These are phyloP conservation scores for Cercospora berteroae DNA, from an alignment of 2,329 filamentous ascomycete species.

Conservation along the genomic window DNA sequence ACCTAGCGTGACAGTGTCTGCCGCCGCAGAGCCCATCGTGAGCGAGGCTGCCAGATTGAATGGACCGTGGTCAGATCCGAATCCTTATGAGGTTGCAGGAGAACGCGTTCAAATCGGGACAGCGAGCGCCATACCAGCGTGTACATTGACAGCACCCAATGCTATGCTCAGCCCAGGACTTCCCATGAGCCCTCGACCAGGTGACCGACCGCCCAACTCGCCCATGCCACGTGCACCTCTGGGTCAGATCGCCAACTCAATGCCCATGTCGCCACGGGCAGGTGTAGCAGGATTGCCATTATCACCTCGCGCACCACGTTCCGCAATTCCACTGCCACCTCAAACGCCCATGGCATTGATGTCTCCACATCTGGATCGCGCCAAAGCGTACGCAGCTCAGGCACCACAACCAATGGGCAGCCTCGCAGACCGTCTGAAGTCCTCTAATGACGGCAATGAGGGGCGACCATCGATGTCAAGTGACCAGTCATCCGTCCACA, in stretches of 20 bases:
- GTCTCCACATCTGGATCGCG: slow-evolving; percentile 47
- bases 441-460: slow-evolving; percentile 22
- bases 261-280: slow-evolving; percentile 65
- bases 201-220: slow-evolving; percentile 59
- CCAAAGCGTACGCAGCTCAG: slow-evolving; percentile 39
- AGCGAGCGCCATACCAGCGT: slow-evolving; percentile 24
- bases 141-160: slow-evolving; percentile 44
- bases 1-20: slow-evolving; percentile 13
- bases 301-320: slow-evolving; percentile 70
- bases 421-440: slow-evolving; percentile 27
- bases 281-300: slow-evolving; percentile 55
- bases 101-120: slow-evolving; percentile 32
- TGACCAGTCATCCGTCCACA: slow-evolving; percentile 25
- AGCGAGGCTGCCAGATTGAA: slow-evolving; percentile 14
- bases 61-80: slow-evolving; percentile 26
- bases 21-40: slow-evolving; percentile 13
- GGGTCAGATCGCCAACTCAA: slow-evolving; percentile 55
- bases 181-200: slow-evolving; percentile 60
- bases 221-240: slow-evolving; percentile 58
- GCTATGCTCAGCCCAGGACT: slow-evolving; percentile 60
- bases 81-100: slow-evolving; percentile 32
- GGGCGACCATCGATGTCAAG: slow-evolving; percentile 31
- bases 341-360: slow-evolving; percentile 65
- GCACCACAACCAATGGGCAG: slow-evolving; percentile 22
- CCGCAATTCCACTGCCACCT: slow-evolving; percentile 69